Conservation (phyloP, 768 basidiomycete genomes). For the Zangia roseola region DNA sequence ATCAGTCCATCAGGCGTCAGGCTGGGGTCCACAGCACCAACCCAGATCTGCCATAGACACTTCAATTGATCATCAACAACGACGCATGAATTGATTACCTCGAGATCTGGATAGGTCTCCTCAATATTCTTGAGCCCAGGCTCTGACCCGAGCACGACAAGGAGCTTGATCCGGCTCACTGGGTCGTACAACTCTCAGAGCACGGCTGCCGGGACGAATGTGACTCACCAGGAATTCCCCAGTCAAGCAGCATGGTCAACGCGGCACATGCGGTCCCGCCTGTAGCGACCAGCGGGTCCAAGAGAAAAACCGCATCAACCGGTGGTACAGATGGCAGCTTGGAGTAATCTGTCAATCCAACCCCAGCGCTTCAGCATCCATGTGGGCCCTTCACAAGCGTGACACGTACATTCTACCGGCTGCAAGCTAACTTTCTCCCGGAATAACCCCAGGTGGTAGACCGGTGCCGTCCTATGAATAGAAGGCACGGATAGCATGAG, state of each 20-base stretch:
- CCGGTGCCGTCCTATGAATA: constrained; percentile 62
- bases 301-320: constrained; percentile 80
- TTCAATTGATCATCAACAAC: background rate
- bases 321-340: constrained; percentile 77
- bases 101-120: constrained; percentile 69
- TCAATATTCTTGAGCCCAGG: constrained; percentile 70
- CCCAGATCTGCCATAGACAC: constrained; percentile 69
- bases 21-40: constrained; percentile 72
- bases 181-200: constrained; percentile 1
- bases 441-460: constrained; percentile 89
- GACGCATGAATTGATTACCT: constrained; percentile 44
- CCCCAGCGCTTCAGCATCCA: constrained; percentile 6
- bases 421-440: constrained; percentile 85
- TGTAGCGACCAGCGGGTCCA: constrained; percentile 93
- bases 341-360: constrained; percentile 66
- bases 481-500: constrained; percentile 1
- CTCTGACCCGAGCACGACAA: constrained; percentile 78
- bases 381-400: background rate
- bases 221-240: constrained; percentile 69
- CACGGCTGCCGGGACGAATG: background rate
- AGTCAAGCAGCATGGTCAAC: constrained; percentile 78
- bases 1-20: constrained; percentile 79
- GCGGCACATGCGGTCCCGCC: constrained; percentile 92
- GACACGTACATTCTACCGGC: constrained; percentile 81
- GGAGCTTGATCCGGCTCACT: constrained; percentile 76